phyloP scores from a whole-genome alignment of 805 yeast species.

The Komagataella pastoris region DNA sequence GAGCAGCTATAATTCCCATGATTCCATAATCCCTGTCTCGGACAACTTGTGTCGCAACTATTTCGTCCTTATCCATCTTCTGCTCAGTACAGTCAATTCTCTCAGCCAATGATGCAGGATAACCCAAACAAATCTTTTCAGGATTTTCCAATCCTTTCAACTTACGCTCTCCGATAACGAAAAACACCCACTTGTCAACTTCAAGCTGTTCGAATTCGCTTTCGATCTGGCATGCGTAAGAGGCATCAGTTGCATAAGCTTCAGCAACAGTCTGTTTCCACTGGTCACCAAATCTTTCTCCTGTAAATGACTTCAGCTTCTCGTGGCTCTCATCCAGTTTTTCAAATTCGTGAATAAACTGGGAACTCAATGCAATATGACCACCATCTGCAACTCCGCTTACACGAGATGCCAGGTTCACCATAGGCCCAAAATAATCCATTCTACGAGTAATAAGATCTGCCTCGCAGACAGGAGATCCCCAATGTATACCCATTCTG shows the following conservation, averaged over 20 bases:
- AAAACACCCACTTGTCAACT: constrained; percentile 54
- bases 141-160: constrained; percentile 92
- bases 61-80: constrained; percentile 12
- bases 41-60: neutral
- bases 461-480: constrained; percentile 88
- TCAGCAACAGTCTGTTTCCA: constrained; percentile 12
- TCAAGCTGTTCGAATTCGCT: constrained; percentile 52
- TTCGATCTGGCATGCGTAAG: constrained; percentile 44
- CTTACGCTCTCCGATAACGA: constrained; percentile 73
- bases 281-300: constrained; percentile 13
- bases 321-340: constrained; percentile 37
- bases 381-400: constrained; percentile 97
- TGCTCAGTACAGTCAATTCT: constrained; percentile 38
- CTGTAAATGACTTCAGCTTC: constrained; percentile 19
- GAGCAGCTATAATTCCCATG: constrained; percentile 16
- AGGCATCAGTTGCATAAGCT: constrained; percentile 25
- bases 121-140: constrained; percentile 68
- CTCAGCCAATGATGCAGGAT: constrained; percentile 50
- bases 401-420: constrained; percentile 86
- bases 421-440: constrained; percentile 99
- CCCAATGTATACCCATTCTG: constrained; percentile 98
- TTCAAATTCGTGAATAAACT: constrained; percentile 61
- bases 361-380: constrained; percentile 80
- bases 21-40: constrained; percentile 5
- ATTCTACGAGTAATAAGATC: constrained; percentile 92